Percentiles rank a stretch among this genome's conserved stretches.
These are phyloP conservation scores for Candida boidinii DNA, from an alignment of 805 yeast genomes.

Conservation along the genomic window DNA sequence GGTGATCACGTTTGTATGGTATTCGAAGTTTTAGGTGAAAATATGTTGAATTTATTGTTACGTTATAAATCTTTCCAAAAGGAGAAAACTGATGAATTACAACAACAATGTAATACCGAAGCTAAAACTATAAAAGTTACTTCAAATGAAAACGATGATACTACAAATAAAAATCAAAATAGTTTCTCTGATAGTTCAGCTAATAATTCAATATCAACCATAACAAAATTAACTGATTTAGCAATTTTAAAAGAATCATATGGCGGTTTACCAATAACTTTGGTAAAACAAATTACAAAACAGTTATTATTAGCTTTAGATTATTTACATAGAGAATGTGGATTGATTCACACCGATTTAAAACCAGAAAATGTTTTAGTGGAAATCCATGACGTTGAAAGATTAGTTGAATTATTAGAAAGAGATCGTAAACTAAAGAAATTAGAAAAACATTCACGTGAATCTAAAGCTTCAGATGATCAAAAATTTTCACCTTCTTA, in stretches of 20 bases:
- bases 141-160: not conserved
- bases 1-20: constrained; percentile 62
- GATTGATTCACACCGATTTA: constrained; percentile 65
- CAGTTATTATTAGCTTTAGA: constrained; percentile 49
- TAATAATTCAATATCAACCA: not conserved
- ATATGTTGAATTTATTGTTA: constrained; percentile 39
- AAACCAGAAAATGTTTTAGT: constrained; percentile 66
- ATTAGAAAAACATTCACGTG: no score
- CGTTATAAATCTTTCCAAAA: constrained; percentile 34
- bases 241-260: constrained; percentile 29
- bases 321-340: constrained; percentile 52
- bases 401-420: constrained; percentile 37
- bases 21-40: constrained; percentile 58
- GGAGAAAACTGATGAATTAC: constrained; percentile 19
- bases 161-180: not conserved
- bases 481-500: no score
- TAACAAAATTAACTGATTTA: constrained; percentile 22
- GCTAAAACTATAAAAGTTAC: constrained; percentile 5
- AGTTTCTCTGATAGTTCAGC: not conserved
- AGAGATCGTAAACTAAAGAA: constrained; percentile 21
- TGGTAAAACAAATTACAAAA: constrained; percentile 47
- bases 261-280: constrained; percentile 46
- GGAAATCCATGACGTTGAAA: constrained; percentile 46
- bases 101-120: constrained; percentile 4
- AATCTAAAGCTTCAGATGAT: no score